Evolutionary conservation across 2,329 filamentous ascomycete species (phyloP), one percentile per base, ranked within the genome.

Genomic region (Claviceps sp.): DNA sequence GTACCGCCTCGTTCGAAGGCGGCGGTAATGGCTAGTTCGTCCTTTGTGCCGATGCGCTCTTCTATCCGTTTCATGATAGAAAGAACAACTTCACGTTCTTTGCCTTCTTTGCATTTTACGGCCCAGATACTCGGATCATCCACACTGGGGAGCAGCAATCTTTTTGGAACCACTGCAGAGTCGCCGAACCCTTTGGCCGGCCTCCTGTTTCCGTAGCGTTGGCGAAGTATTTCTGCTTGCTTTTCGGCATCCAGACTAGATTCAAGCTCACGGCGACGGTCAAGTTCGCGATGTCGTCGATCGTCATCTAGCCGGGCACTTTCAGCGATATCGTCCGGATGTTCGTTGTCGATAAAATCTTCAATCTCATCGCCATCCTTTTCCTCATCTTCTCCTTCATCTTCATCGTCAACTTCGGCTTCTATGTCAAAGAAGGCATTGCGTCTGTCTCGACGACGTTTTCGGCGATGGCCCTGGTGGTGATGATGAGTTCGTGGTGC

Each of bases 51-150:
- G 47, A 79, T 69, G 40, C 85, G 79, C 62, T 97, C 89, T 64
- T 94, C 83, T 49, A 95, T 82, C 50, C 89, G 84, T 70, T 90
- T 95, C 72, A 88, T 88, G 59, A 98, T 86, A 29, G 82, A 82
- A 64, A 88, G 86, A 50, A 98, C 77, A 39, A 95, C 85, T 63
- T 98, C 93, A 55, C 85, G 82, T 70, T 98, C 93, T 68, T 98
- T 98, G 60, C 91, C 91, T 59, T 93, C 88, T 65, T 93, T 93
- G 70, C 89, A 95, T 61, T 86, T 83, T 56, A 95, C 84, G 55
- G 86, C 88, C 88, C 88, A 98, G 64, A 98, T 97, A 61, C 87
- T 89, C 1, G 93, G 93, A 66, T 98, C 93, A 56, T 96, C 86
- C 48, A 96, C 90, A 61, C 88, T 93, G 4, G 93, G 93, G 44